Evolutionary conservation across 2,329 filamentous ascomycete species (phyloP), one percentile per base, ranked within the genome.

Genomic region (Colletotrichum spinosum): DNA sequence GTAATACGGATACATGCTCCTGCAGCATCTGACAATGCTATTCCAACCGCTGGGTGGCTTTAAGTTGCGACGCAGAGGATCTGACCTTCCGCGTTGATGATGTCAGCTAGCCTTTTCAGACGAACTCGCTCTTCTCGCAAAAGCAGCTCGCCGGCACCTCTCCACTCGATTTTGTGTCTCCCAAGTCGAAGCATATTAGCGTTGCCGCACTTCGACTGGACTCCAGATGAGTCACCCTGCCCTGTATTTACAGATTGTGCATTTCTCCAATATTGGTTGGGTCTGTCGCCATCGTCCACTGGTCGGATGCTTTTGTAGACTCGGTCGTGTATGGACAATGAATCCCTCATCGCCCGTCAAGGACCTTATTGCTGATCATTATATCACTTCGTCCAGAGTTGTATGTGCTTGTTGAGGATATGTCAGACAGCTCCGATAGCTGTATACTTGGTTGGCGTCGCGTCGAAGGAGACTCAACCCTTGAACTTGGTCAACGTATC

Each of bases 401-500:
- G 12, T 44, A 8, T 13, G 13, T 44, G 13, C 15, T 44, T 13
- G 44, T 46, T 15, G 15, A 10, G 15, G 15, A 25, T 46, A 15
- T 17, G 15, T 17, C 25, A n/a, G 4, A 17, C 2, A 25, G 25
- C 25, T 25, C 25, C 25, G 25, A 46, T 46, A 17, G n/a, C 25
- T 17, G 44, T 46, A 15, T 33, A 11, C 46, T 8, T 50, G 8
- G 8, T 11, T 25, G 8, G 46, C 13, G 37, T 50, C 45, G 45
- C 35, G 15, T 13, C 6, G 10, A 3, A 12, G 25, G 39, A 37
- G 48, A 8, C 34, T 69, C 57, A 69, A 38, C 89, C 89, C 74
- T 90, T 90, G 78, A 91, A 92, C 69, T 88, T 91, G 63, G 87
- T 84, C 39, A 92, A 79, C 10, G 89, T 84, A 70, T 89, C 87